phyloP scores from a whole-genome alignment of 805 yeast species.

The Phaffomyces opuntiae region DNA sequence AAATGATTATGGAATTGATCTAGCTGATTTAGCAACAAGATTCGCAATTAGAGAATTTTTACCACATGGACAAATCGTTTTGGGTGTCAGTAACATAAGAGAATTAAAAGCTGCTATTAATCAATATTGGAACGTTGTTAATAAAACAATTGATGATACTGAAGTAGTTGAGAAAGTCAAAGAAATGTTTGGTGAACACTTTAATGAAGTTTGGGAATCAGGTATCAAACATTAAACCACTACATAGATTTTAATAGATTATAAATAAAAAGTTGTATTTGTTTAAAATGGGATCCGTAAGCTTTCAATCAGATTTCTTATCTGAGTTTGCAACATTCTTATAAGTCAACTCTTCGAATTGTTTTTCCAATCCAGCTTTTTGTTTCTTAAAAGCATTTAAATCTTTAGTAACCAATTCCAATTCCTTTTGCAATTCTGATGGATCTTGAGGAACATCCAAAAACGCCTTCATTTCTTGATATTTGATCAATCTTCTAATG shows the following conservation, averaged over 20 bases:
- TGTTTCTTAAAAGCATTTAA: conserved; percentile 43
- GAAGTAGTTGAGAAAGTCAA: conserved; percentile 36
- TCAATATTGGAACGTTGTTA: conserved; percentile 45
- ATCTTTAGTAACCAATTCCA: conserved; percentile 35
- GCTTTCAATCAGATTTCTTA: conserved; percentile 2
- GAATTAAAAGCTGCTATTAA: conserved; percentile 61
- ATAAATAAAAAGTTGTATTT: background rate
- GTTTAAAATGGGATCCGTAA: too few species aligned
- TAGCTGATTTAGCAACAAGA: conserved; percentile 78
- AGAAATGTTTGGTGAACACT: conserved; percentile 41
- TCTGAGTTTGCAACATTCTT: conserved; percentile 24
- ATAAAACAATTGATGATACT: conserved; percentile 23
- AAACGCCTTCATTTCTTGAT: conserved; percentile 28
- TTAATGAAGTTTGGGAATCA: conserved; percentile 61
- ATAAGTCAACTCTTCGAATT: conserved; percentile 37
- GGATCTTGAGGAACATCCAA: conserved; percentile 10
- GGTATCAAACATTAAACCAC: conserved; percentile 28
- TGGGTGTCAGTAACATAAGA: conserved; percentile 62
- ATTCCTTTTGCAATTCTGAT: conserved; percentile 9
- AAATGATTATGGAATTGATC: conserved; percentile 39
- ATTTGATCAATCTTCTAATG: conserved; percentile 44
- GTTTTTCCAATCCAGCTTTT: conserved; percentile 41
- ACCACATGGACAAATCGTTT: conserved; percentile 48
- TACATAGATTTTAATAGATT: background rate
- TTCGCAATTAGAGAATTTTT: conserved; percentile 50